Conservation (phyloP, 106 monocot species). For the Alisma plantagoaquatica region DNA sequence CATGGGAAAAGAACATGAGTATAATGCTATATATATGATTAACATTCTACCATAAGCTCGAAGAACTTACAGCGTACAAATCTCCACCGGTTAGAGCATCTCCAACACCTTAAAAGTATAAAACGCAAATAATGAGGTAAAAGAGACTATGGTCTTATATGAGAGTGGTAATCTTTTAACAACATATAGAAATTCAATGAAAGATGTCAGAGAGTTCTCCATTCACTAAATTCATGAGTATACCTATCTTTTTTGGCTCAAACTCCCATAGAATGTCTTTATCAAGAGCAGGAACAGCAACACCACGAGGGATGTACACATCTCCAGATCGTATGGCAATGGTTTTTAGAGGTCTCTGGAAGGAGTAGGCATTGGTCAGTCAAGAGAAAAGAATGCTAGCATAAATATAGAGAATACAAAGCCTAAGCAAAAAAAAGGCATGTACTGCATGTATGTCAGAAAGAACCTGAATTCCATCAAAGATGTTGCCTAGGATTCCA, state of each 20-base stretch:
- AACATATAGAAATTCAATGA: too few species aligned
- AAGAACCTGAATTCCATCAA: conserved; percentile 96
- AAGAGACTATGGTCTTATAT: too few species aligned
- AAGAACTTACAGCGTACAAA: conserved; percentile 87
- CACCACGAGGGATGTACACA: conserved; percentile 98
- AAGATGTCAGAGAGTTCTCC: too few species aligned
- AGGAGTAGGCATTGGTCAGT: background rate
- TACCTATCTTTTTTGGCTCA: conserved; percentile 83
- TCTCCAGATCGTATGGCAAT: conserved; percentile 96
- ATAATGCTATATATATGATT: too few species aligned
- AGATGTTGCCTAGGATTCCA: conserved; percentile 98
- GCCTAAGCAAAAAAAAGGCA: conserved; percentile 3
- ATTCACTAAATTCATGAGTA: background rate
- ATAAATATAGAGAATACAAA: background rate
- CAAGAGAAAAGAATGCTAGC: background rate
- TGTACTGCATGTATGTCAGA: background rate
- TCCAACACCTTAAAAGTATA: conserved; percentile 44
- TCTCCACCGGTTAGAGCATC: conserved; percentile 95
- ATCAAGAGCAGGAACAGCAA: conserved; percentile 93
- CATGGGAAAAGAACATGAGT: background rate
- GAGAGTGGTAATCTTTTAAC: too few species aligned
- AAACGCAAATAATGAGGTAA: too few species aligned
- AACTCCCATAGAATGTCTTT: conserved; percentile 92
- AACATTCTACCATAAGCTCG: background rate
- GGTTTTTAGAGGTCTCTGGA: conserved; percentile 81